Conservation (phyloP, 2,329 filamentous ascomycete species). For the Colletotrichum tofieldiae region DNA sequence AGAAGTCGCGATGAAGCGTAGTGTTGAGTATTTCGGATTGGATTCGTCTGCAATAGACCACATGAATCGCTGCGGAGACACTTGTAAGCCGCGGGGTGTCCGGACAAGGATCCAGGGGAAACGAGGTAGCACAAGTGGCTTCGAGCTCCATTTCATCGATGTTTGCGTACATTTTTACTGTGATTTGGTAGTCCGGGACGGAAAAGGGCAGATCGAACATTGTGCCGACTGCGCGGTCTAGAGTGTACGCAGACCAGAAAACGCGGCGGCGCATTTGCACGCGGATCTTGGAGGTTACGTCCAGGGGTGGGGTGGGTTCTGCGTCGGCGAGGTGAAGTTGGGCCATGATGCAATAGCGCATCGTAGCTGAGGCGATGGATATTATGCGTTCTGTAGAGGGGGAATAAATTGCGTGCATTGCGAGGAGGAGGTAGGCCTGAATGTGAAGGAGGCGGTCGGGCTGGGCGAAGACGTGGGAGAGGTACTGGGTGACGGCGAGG, state of each 20-base stretch:
- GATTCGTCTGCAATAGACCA: constrained; percentile 48
- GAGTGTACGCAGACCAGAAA: constrained; percentile 51
- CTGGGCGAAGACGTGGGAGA: too few relatives aligned
- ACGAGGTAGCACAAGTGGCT: constrained; percentile 24
- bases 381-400: too few relatives aligned
- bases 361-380: too few relatives aligned
- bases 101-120: constrained; percentile 32
- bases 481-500: too few relatives aligned
- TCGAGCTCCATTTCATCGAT: constrained; percentile 48
- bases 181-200: constrained; percentile 49
- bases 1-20: constrained; percentile 47
- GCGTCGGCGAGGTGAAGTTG: too few relatives aligned
- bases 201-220: constrained; percentile 48
- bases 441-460: too few relatives aligned
- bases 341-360: too few relatives aligned
- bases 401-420: too few relatives aligned
- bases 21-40: constrained; percentile 49
- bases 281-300: constrained; percentile 15
- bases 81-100: constrained; percentile 42
- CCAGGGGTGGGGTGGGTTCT: too few relatives aligned
- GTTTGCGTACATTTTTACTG: constrained; percentile 47
- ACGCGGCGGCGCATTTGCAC: constrained; percentile 49
- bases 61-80: constrained; percentile 49
- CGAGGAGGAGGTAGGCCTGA: too few relatives aligned
- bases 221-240: constrained; percentile 49